Evolutionary conservation across 129 eudicot species (phyloP).

Genomic region (Escallonia herrerae): DNA sequence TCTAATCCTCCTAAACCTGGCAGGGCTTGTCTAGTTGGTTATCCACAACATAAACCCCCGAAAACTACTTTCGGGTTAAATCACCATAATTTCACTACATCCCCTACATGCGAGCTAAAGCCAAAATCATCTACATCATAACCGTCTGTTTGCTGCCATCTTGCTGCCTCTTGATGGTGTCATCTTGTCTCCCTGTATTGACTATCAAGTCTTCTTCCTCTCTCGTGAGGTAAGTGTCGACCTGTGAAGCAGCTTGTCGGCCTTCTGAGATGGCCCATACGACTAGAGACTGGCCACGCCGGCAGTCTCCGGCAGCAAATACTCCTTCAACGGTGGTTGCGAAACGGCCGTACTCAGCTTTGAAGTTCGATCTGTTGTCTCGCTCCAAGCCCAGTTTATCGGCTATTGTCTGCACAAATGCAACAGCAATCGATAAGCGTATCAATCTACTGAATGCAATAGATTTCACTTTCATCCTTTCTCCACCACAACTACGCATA

Average conservation of each 20-base stretch:
- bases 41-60: conserved; percentile 4
- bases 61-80: neutral
- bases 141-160: conserved; percentile 45
- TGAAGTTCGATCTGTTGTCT: conserved; percentile 85
- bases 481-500: too few relatives aligned
- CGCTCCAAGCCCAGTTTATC: conserved; percentile 81
- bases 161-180: conserved; percentile 23
- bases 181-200: conserved; percentile 13
- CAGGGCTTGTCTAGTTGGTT: conserved; percentile 8
- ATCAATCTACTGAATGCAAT: too few relatives aligned
- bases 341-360: conserved; percentile 89
- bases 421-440: neutral
- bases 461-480: too few relatives aligned
- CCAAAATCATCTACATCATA: conserved; percentile 15
- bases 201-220: conserved; percentile 24
- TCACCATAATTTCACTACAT: neutral
- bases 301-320: conserved; percentile 96
- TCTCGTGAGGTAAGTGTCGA: conserved; percentile 66
- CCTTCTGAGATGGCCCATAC: conserved; percentile 99
- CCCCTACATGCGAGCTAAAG: neutral
- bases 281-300: conserved; percentile 95
- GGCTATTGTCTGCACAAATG: conserved; percentile 46
- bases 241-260: conserved; percentile 87
- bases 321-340: conserved; percentile 75
- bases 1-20: conserved; percentile 1